These are phyloP conservation scores for Actinidia arguta DNA, from an alignment of 179 eudicot species.

Conservation along the genomic window DNA sequence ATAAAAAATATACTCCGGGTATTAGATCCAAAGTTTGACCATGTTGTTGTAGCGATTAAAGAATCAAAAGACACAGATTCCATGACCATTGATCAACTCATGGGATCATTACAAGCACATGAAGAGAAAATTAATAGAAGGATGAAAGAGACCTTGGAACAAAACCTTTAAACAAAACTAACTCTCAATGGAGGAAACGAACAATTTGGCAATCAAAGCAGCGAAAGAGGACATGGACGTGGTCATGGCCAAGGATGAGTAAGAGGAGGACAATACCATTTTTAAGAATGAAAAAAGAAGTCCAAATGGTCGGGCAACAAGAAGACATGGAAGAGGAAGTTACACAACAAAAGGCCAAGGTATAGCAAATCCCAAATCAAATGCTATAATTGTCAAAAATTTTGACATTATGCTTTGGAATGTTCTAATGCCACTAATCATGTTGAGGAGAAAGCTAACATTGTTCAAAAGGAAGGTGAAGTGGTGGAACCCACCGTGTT, in stretches of 20 bases:
- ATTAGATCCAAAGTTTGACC: constrained; percentile 14
- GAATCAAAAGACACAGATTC: constrained; percentile 15
- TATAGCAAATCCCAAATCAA: neutral
- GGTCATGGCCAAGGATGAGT: neutral
- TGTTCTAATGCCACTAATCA: neutral
- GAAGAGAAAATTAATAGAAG: neutral
- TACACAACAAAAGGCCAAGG: neutral
- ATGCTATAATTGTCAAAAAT: constrained; percentile 20
- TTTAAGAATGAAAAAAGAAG: neutral
- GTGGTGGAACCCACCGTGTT: neutral
- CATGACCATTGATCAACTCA: constrained; percentile 8
- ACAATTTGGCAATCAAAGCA: neutral
- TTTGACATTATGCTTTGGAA: constrained; percentile 14
- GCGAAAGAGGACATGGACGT: neutral
- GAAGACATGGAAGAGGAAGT: neutral
- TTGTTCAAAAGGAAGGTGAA: neutral
- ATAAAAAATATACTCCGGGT: neutral
- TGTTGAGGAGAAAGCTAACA: neutral
- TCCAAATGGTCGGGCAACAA: neutral
- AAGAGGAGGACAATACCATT: no score
- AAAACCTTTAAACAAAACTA: neutral
- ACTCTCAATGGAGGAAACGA: neutral
- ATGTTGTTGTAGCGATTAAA: constrained; percentile 11
- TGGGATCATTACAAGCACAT: constrained; percentile 19
- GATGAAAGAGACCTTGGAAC: neutral